These are phyloP conservation scores for Penicillium concentricum DNA, from an alignment of 2,329 filamentous ascomycete species.

Conservation along the genomic window DNA sequence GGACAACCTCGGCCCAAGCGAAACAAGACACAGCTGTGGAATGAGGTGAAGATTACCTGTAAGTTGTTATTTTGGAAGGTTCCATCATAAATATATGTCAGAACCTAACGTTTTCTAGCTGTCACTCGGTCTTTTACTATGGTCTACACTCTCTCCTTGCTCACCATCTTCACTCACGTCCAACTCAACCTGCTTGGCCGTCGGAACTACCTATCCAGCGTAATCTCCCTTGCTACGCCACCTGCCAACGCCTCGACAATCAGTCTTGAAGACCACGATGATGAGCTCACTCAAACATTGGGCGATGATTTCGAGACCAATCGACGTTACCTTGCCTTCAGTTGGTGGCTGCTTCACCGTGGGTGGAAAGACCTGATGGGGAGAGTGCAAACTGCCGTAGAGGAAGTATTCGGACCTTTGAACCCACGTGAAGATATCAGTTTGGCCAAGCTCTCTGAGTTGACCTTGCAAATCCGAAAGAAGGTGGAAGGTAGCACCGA, in stretches of 20 bases:
- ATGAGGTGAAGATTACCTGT: conserved; percentile 96
- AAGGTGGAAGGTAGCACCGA: conserved; percentile 75
- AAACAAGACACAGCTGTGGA: conserved; percentile 93
- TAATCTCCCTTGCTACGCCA: conserved; percentile 83
- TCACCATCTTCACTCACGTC: conserved; percentile 88
- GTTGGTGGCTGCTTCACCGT: conserved; percentile 94
- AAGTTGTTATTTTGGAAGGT: conserved; percentile 18
- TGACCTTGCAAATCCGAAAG: conserved; percentile 80
- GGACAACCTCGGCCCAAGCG: conserved; percentile 59
- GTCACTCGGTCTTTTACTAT: conserved; percentile 89
- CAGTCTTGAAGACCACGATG: conserved; percentile 88
- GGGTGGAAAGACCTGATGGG: conserved; percentile 82
- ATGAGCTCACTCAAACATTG: conserved; percentile 80
- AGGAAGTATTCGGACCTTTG: conserved; percentile 82
- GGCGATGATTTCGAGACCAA: conserved; percentile 97
- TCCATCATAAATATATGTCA: not conserved
- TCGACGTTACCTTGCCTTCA: conserved; percentile 89
- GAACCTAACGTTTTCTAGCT: conserved; percentile 51
- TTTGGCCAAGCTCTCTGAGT: conserved; percentile 73
- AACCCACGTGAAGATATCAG: conserved; percentile 87
- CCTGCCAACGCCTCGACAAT: conserved; percentile 71
- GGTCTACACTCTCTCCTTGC: conserved; percentile 83
- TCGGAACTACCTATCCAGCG: conserved; percentile 91
- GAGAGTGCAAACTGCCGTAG: conserved; percentile 80
- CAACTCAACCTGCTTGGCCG: conserved; percentile 96